phyloP scores from a whole-genome alignment of 768 basidiomycete species.

The Naganishia vishniacii region DNA sequence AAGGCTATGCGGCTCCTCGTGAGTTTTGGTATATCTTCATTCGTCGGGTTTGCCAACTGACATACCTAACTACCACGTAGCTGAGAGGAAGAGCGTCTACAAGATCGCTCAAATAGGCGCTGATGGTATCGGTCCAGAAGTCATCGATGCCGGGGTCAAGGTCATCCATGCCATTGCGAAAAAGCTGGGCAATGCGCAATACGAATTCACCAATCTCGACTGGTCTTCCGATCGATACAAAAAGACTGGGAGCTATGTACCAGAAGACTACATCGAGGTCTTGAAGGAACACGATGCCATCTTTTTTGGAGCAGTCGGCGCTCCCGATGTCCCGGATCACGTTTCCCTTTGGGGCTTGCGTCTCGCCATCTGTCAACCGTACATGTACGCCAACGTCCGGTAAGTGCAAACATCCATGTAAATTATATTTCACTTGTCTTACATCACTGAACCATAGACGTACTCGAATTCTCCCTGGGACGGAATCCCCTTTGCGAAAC shows the following conservation, averaged over 20 bases:
- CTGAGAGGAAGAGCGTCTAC: constrained; percentile 36
- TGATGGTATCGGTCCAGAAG: constrained; percentile 58
- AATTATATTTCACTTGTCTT: not conserved
- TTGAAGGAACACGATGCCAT: constrained; percentile 42
- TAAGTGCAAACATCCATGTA: not conserved
- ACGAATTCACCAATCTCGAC: constrained; percentile 53
- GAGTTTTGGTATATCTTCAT: constrained; percentile 23
- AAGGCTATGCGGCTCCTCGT: constrained; percentile 33
- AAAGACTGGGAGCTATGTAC: constrained; percentile 54
- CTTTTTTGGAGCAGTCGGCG: constrained; percentile 55
- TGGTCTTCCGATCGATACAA: constrained; percentile 52
- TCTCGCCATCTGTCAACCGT: constrained; percentile 55
- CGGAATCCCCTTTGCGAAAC: constrained; percentile 54
- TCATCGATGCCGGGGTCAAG: constrained; percentile 54
- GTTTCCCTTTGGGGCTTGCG: constrained; percentile 58
- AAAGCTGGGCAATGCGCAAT: constrained; percentile 46
- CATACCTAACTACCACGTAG: not conserved
- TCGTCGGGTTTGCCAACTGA: not conserved
- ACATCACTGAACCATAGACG: constrained; percentile 52
- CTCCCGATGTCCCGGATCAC: constrained; percentile 57
- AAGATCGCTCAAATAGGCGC: constrained; percentile 56
- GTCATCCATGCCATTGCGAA: constrained; percentile 53
- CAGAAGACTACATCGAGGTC: constrained; percentile 42
- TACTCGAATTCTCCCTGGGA: constrained; percentile 54
- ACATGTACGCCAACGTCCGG: constrained; percentile 50